Evolutionary conservation across 2,329 filamentous ascomycete species (phyloP).

Genomic region (Nemania sp.): DNA sequence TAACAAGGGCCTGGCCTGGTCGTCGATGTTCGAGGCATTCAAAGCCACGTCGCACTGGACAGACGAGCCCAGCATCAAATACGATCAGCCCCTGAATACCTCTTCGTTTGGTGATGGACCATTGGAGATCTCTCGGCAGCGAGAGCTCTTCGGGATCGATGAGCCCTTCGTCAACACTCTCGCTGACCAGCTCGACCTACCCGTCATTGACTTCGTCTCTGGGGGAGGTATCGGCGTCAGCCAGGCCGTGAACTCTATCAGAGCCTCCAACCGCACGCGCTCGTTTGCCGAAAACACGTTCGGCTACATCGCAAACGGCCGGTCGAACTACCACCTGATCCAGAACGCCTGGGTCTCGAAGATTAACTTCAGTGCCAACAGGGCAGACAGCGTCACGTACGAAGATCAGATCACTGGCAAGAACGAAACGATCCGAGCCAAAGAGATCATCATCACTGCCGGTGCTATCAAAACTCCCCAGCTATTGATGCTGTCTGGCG

Average conservation of each 20-base stretch:
- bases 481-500: constrained; percentile 39
- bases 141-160: background rate
- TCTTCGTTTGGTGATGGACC: constrained; percentile 16
- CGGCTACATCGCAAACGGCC: constrained; percentile 16
- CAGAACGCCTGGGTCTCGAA: constrained; percentile 41
- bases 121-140: constrained; percentile 5
- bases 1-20: constrained; percentile 23
- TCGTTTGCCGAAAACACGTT: constrained; percentile 28
- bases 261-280: constrained; percentile 23
- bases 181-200: background rate
- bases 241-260: constrained; percentile 16
- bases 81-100: constrained; percentile 24
- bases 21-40: constrained; percentile 25
- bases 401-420: constrained; percentile 33
- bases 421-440: constrained; percentile 40
- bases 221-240: constrained; percentile 29
- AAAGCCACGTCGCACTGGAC: constrained; percentile 24
- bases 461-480: constrained; percentile 39
- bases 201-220: constrained; percentile 17
- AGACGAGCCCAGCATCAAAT: constrained; percentile 12
- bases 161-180: background rate
- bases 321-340: constrained; percentile 23
- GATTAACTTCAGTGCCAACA: constrained; percentile 41
- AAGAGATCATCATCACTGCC: constrained; percentile 37
- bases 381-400: constrained; percentile 44